Percentiles rank a stretch among this genome's conserved stretches.
These are phyloP conservation scores for Aspergillus leporis DNA, from an alignment of 495 filamentous ascomycete genomes.

Conservation along the genomic window DNA sequence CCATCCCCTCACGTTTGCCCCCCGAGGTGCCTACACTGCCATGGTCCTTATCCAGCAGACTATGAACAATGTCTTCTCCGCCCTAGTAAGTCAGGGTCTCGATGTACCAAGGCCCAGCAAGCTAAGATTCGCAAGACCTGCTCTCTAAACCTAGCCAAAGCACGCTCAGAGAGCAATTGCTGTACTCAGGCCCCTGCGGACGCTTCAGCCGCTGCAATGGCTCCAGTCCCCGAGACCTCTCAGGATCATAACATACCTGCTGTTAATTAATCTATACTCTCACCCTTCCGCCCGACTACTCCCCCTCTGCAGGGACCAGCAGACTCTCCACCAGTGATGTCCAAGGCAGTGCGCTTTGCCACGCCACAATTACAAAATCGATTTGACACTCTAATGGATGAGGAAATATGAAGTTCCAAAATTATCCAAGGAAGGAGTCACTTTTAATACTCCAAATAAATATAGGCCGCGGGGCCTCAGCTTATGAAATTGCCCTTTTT, in stretches of 20 bases:
- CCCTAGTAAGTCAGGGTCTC: too few relatives aligned
- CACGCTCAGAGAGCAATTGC: too few relatives aligned
- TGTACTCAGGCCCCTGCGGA: too few relatives aligned
- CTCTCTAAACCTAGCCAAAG: too few relatives aligned
- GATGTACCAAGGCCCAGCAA: too few relatives aligned
- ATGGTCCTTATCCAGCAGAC: too few relatives aligned
- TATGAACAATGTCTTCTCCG: too few relatives aligned
- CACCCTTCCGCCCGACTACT: neutral
- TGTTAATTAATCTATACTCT: neutral
- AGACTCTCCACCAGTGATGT: slow-evolving; percentile 3
- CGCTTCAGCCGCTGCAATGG: too few relatives aligned
- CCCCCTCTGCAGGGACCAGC: neutral
- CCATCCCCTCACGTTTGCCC: neutral
- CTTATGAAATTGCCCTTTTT: too few relatives aligned
- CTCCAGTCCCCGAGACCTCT: neutral
- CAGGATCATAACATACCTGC: slow-evolving; percentile 1
- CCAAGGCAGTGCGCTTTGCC: slow-evolving; percentile 1
- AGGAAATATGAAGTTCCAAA: neutral
- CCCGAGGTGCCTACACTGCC: slow-evolving; percentile 2
- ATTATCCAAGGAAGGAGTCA: neutral
- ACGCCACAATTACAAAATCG: neutral
- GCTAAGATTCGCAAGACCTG: too few relatives aligned
- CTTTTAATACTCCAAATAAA: too few relatives aligned
- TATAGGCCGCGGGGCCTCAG: too few relatives aligned
- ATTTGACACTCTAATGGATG: neutral